Evolutionary conservation across 768 basidiomycete genomes (phyloP).

Genomic region (Pilatotrama ljubarskyi): DNA sequence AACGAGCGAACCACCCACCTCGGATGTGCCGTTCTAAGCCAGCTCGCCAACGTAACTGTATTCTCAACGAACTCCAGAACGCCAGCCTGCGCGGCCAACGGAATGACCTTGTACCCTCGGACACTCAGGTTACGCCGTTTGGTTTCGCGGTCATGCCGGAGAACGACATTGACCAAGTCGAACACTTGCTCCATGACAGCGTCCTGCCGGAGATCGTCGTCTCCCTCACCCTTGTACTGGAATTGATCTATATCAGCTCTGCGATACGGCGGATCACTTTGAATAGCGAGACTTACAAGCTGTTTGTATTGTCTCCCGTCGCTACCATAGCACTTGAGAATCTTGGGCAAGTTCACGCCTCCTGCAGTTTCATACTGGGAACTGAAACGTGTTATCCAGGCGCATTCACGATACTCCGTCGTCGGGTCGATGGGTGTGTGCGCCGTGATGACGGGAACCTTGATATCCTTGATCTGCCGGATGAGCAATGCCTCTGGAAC

Average conservation of each 20-base stretch:
- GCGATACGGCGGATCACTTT: background rate
- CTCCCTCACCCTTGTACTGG: slow-evolving; percentile 89
- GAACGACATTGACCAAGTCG: slow-evolving; percentile 78
- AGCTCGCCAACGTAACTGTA: slow-evolving; percentile 61
- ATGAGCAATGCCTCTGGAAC: slow-evolving; percentile 52
- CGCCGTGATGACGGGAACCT: slow-evolving; percentile 84
- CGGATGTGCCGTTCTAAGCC: slow-evolving; percentile 64
- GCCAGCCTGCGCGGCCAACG: slow-evolving; percentile 77
- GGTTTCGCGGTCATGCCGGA: slow-evolving; percentile 74
- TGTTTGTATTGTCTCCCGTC: slow-evolving; percentile 72
- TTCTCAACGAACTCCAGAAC: slow-evolving; percentile 89
- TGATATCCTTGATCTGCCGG: slow-evolving; percentile 49
- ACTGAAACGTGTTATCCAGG: slow-evolving; percentile 69
- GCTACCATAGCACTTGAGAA: slow-evolving; percentile 65
- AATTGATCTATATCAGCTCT: background rate
- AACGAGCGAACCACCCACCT: slow-evolving; percentile 52
- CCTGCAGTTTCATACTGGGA: slow-evolving; percentile 63
- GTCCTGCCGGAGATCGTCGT: slow-evolving; percentile 94
- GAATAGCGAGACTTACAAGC: slow-evolving; percentile 56
- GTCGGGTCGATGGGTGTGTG: slow-evolving; percentile 69
- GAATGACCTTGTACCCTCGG: slow-evolving; percentile 87
- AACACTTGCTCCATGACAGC: slow-evolving; percentile 99
- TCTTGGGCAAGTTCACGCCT: slow-evolving; percentile 83
- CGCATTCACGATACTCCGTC: slow-evolving; percentile 63
- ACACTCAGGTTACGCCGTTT: slow-evolving; percentile 69